These are phyloP conservation scores for Candida vaughaniae DNA, from an alignment of 805 yeast species.

Conservation along the genomic window DNA sequence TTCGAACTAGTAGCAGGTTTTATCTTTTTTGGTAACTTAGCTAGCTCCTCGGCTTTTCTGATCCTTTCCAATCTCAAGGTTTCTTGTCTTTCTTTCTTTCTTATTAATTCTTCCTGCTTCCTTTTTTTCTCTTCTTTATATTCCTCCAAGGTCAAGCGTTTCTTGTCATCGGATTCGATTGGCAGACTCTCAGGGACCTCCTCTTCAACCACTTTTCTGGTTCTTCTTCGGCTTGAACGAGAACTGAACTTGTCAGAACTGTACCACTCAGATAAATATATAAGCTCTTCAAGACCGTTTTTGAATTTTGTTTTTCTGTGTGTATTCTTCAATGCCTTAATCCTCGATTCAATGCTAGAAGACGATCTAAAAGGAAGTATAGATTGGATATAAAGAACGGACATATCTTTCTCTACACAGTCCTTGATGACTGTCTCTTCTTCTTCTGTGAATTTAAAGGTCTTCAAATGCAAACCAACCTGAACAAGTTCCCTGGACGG, in stretches of 20 bases:
- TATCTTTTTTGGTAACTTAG: constrained; percentile 6
- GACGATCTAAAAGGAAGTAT: constrained; percentile 13
- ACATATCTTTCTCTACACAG: constrained; percentile 7
- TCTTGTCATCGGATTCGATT: background rate
- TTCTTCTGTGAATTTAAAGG: constrained; percentile 14
- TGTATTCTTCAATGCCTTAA: constrained; percentile 1
- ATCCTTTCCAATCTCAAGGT: background rate
- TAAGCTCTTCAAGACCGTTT: constrained; percentile 27
- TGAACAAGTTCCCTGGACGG: constrained; percentile 20
- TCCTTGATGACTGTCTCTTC: constrained; percentile 14
- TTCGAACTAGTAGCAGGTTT: constrained; percentile 4
- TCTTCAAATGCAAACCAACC: constrained; percentile 18
- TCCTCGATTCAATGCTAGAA: background rate
- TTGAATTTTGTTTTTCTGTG: constrained; percentile 28
- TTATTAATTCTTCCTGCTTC: background rate
- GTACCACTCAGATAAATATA: constrained; percentile 43
- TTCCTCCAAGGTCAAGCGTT: constrained; percentile 4
- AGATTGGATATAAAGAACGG: constrained; percentile 22
- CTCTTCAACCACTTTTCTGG: constrained; percentile 1
- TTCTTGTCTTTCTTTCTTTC: background rate
- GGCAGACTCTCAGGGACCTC: constrained; percentile 1
- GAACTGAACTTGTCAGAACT: constrained; percentile 16
- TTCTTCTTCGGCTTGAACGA: constrained; percentile 3
- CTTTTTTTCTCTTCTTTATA: constrained; percentile 3
- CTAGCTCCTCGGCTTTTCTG: constrained; percentile 2